Evolutionary conservation across 2,329 filamentous ascomycete genomes (phyloP).

Genomic region (Arthrobotrys megalospora): DNA sequence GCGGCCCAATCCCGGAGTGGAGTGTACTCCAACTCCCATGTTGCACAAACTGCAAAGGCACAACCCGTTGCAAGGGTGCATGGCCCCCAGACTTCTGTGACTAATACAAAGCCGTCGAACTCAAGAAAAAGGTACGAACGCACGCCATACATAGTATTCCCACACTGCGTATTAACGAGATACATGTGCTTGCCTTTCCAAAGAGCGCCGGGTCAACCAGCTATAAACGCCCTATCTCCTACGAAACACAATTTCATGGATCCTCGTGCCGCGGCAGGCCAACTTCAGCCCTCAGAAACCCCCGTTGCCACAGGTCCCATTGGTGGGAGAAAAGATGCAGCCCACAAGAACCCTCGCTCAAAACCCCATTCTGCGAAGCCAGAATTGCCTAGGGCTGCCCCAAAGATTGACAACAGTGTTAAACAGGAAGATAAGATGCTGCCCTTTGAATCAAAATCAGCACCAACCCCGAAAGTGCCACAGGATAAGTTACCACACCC

Average conservation of each 20-base stretch:
- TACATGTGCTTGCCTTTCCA: neutral
- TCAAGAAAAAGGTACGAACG: slow-evolving; percentile 42
- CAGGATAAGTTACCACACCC: slow-evolving; percentile 17
- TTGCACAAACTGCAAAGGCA: neutral
- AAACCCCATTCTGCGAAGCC: slow-evolving; percentile 38
- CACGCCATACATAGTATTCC: neutral
- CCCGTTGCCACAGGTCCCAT: neutral
- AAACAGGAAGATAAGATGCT: slow-evolving; percentile 48
- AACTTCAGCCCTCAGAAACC: neutral
- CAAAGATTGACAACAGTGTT: slow-evolving; percentile 28
- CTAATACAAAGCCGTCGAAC: slow-evolving; percentile 21
- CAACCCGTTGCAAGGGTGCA: slow-evolving; percentile 12
- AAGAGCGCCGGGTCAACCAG: slow-evolving; percentile 32
- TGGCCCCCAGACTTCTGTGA: slow-evolving; percentile 5
- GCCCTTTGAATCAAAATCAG: slow-evolving; percentile 30
- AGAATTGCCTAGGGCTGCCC: slow-evolving; percentile 14
- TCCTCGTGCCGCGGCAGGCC: neutral
- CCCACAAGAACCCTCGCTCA: slow-evolving; percentile 37
- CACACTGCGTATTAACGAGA: neutral
- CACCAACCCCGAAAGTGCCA: neutral
- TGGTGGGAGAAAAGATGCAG: slow-evolving; percentile 23
- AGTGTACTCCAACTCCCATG: slow-evolving; percentile 4
- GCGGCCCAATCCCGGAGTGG: neutral
- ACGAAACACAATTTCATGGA: slow-evolving; percentile 41
- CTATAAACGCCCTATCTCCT: slow-evolving; percentile 36